These are phyloP conservation scores for Clonostachys chloroleuca DNA, from an alignment of 2,329 filamentous ascomycete species.

Conservation along the genomic window DNA sequence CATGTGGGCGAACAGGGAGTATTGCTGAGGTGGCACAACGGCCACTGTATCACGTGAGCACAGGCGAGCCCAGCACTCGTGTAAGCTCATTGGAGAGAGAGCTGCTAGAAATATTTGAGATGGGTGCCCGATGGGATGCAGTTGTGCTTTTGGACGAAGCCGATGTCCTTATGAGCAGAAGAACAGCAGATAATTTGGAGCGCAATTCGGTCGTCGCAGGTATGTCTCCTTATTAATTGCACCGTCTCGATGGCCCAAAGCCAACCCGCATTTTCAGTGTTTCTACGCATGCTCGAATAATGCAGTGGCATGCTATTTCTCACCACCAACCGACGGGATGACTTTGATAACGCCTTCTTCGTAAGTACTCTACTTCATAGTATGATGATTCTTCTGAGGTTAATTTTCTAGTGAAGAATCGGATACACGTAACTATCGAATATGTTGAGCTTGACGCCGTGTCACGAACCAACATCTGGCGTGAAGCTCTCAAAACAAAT, in stretches of 20 bases:
- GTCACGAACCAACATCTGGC: no score
- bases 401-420: no score
- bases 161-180: slow-evolving; percentile 21
- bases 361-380: no score
- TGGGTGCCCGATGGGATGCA: slow-evolving; percentile 30
- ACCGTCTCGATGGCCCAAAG: not conserved
- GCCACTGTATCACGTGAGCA: slow-evolving; percentile 42
- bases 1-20: slow-evolving; percentile 22
- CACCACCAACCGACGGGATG: slow-evolving; percentile 30
- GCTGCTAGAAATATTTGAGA: slow-evolving; percentile 34
- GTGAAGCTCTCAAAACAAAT: no score
- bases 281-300: slow-evolving; percentile 24
- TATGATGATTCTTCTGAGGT: no score
- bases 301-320: slow-evolving; percentile 26
- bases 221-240: not conserved
- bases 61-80: slow-evolving; percentile 36
- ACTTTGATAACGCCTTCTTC: slow-evolving; percentile 27
- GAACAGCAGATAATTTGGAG: not conserved
- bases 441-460: no score
- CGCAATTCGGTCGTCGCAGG: not conserved
- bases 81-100: slow-evolving; percentile 30
- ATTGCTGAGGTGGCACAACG: slow-evolving; percentile 31
- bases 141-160: slow-evolving; percentile 29
- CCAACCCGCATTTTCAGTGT: slow-evolving; percentile 12
- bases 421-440: no score